Evolutionary conservation across 1,284 basidiomycete species (phyloP).

Genomic region (Irpex sp.): DNA sequence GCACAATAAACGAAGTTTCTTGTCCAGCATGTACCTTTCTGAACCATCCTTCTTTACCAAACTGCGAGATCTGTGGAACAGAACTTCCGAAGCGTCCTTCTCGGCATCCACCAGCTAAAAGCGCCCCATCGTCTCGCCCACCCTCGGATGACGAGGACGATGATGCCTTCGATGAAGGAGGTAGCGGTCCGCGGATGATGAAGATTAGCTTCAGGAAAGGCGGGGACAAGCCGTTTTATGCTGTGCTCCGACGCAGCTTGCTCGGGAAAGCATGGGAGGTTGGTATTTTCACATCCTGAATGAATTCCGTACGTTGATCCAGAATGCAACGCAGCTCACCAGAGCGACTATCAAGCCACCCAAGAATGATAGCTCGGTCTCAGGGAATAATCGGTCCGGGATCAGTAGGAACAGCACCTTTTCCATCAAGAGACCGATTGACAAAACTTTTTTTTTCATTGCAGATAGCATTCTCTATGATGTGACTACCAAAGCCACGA

Average conservation of each 20-base stretch:
- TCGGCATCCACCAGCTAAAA: slow-evolving; percentile 38
- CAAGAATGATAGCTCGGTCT: neutral
- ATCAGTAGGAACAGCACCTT: slow-evolving; percentile 41
- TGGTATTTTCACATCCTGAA: slow-evolving; percentile 16
- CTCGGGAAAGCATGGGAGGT: slow-evolving; percentile 84
- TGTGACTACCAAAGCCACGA: slow-evolving; percentile 67
- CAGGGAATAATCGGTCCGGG: slow-evolving; percentile 32
- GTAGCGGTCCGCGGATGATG: slow-evolving; percentile 36
- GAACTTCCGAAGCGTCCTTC: slow-evolving; percentile 39
- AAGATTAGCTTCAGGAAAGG: slow-evolving; percentile 90
- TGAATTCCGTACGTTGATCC: neutral
- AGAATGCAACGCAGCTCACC: neutral
- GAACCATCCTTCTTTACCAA: slow-evolving; percentile 73
- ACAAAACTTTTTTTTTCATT: neutral
- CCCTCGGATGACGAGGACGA: slow-evolving; percentile 34
- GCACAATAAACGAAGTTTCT: slow-evolving; percentile 37
- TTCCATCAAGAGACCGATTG: neutral
- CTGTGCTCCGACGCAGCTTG: slow-evolving; percentile 73
- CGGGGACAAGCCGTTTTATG: slow-evolving; percentile 85
- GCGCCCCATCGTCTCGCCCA: slow-evolving; percentile 58
- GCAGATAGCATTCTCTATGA: slow-evolving; percentile 78
- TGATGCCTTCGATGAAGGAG: slow-evolving; percentile 18
- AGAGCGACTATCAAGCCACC: neutral
- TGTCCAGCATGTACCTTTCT: slow-evolving; percentile 92
- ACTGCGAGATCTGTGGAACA: slow-evolving; percentile 89